phyloP scores from a whole-genome alignment of 495 filamentous ascomycete species.

The Melanomma pulvis-pyrius region DNA sequence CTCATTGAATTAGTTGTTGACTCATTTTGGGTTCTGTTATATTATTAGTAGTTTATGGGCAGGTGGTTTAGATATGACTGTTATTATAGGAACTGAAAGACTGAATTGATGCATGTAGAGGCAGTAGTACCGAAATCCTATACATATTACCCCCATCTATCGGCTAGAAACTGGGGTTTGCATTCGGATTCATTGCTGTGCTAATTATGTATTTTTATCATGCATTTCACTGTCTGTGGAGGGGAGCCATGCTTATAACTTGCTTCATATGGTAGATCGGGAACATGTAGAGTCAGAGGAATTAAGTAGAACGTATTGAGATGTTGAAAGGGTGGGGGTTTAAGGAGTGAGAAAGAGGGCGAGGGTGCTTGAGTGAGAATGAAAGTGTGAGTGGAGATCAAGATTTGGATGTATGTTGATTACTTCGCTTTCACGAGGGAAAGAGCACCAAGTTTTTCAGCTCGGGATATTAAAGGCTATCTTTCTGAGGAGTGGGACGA shows the following conservation, averaged over 20 bases:
- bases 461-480: no score
- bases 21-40: no score
- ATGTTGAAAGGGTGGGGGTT: constrained; percentile 25
- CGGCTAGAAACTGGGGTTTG: constrained; percentile 35
- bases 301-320: constrained; percentile 27
- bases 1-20: no score
- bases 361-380: background rate
- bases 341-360: constrained; percentile 8
- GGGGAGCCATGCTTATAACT: constrained; percentile 27
- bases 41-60: no score
- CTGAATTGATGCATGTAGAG: no score
- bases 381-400: background rate
- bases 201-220: background rate
- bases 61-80: no score
- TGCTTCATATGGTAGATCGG: constrained; percentile 32
- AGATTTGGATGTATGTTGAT: background rate
- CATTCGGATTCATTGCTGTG: constrained; percentile 37
- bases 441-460: no score
- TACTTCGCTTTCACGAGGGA: background rate
- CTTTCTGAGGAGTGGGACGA: no score
- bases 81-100: no score
- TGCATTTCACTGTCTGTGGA: background rate
- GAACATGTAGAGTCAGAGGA: constrained; percentile 23
- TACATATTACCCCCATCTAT: constrained; percentile 17
- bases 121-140: no score